These are phyloP conservation scores for Trematosphaeria pertusa DNA, from an alignment of 2,329 filamentous ascomycete genomes.

Conservation along the genomic window DNA sequence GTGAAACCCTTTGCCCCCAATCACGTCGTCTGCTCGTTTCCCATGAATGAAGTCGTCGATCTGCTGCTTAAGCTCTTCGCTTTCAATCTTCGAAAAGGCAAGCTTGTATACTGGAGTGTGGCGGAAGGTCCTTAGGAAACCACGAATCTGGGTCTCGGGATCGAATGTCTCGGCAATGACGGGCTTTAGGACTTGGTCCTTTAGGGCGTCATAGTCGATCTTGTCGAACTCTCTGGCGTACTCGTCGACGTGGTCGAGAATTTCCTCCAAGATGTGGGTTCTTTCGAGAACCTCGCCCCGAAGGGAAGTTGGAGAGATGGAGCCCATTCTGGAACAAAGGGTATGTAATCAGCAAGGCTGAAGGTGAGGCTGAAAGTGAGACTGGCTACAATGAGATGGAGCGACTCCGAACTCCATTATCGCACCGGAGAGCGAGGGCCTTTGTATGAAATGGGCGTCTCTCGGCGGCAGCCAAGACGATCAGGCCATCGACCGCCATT, in stretches of 20 bases:
- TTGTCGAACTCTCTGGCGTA: slow-evolving; percentile 25
- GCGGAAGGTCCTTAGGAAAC: slow-evolving; percentile 39
- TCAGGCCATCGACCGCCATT: no score
- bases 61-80: slow-evolving; percentile 32
- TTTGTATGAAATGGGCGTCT: no score
- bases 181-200: slow-evolving; percentile 35
- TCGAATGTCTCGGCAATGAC: slow-evolving; percentile 38
- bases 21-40: slow-evolving; percentile 27
- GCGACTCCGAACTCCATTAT: no score
- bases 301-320: slow-evolving; percentile 7
- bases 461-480: no score
- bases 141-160: slow-evolving; percentile 39
- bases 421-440: no score
- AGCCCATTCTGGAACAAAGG: slow-evolving; percentile 4
- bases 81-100: slow-evolving; percentile 34
- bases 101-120: slow-evolving; percentile 34
- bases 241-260: slow-evolving; percentile 39
- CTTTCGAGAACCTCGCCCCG: slow-evolving; percentile 16
- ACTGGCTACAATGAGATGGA: no score
- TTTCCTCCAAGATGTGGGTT: slow-evolving; percentile 42
- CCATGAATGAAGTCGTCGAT: slow-evolving; percentile 41
- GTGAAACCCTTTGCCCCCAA: slow-evolving; percentile 30
- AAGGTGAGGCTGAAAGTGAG: no score
- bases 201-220: slow-evolving; percentile 34
- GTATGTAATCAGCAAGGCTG: no score